Base-by-base conservation (phyloP, 352 stramenopile genomes). In the Phytopythium litorale region DNA sequence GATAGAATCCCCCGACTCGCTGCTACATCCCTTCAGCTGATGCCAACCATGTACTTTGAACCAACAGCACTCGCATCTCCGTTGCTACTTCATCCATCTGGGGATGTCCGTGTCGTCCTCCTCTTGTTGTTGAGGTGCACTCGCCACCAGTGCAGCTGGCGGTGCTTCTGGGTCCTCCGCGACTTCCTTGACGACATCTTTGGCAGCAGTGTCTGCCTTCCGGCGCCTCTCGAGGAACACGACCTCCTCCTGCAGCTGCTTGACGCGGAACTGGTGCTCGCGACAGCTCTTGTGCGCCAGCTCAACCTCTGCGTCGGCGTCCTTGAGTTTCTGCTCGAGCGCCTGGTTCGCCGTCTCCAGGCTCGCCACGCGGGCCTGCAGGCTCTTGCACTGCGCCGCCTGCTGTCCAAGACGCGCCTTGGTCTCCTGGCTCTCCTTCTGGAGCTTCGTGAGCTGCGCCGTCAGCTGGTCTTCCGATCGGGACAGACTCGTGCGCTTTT, bases 191-290 rank as follows among this genome's bases (percentile, higher is more conserved):
- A 9, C 35, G 0, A 4, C 21, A 21, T 57, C 51, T 7, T 28
- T 37, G 28, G 1, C 33, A 7, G 9, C 5, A 13, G 50, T 9
- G 21, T 37, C 40, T 7, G 38, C 54, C 25, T 54, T 48, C 53
- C 80, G 84, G 33, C 76, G 72, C 56, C 89, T 91, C 50, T 78
- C 74, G 13, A 83, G 56, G 46, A 87, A 90, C 30, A 80, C 58
- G 32, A 85, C 61, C 64, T 92, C 80, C 66, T 92, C 82, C 58
- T 89, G 76, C 4, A 92, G 71, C 66, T 92, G 78, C 46, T 83
- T 77, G 59, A 76, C 74, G 30, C 80, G 79, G 57, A 92, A 92
- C 35, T 87, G 76, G 30, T 65, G 63, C 60, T 88, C 77, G 16
- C 80, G 80, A 43, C 65, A 74, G 55, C 65, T 79, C 40, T 85